These are phyloP conservation scores for Monosporascus sp. DNA, from an alignment of 2,329 filamentous ascomycete species.

Conservation along the genomic window DNA sequence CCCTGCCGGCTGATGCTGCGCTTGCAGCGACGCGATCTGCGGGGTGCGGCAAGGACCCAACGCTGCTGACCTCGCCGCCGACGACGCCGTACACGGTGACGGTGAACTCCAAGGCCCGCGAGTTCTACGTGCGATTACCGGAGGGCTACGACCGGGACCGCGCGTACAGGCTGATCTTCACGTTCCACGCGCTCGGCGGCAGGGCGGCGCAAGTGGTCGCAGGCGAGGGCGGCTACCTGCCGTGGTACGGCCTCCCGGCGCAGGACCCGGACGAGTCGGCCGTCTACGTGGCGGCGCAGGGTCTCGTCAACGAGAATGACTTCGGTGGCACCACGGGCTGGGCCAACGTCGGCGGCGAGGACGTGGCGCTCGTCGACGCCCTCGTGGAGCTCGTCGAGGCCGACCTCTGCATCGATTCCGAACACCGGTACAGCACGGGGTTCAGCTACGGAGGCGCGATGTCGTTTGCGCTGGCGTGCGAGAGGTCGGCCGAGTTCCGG, in stretches of 20 bases:
- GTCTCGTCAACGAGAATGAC: conserved; percentile 16
- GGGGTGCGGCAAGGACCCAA: conserved; percentile 20
- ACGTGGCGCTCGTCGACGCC: conserved; percentile 29
- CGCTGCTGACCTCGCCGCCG: conserved; percentile 16
- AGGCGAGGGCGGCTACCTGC: conserved; percentile 21
- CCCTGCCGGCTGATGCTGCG: background rate
- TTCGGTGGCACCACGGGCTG: conserved; percentile 18
- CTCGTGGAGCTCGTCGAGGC: conserved; percentile 27
- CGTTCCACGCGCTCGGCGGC: conserved; percentile 31
- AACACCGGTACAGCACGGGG: conserved; percentile 29
- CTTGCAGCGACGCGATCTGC: conserved; percentile 9
- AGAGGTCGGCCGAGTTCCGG: conserved; percentile 22
- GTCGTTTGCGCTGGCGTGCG: conserved; percentile 32
- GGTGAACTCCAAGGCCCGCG: conserved; percentile 27
- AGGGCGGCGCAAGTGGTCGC: conserved; percentile 26
- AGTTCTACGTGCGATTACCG: conserved; percentile 28
- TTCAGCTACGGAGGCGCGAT: conserved; percentile 34
- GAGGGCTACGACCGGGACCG: conserved; percentile 30
- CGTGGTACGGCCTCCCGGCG: conserved; percentile 29
- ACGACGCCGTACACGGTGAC: conserved; percentile 15
- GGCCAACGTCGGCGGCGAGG: conserved; percentile 31
- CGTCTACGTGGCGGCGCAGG: conserved; percentile 32
- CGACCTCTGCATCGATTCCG: conserved; percentile 31
- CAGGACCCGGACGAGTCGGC: conserved; percentile 20
- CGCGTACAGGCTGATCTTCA: conserved; percentile 33